Base-by-base conservation (phyloP, 805 yeast genomes). In the Lipomyces yamadae region DNA sequence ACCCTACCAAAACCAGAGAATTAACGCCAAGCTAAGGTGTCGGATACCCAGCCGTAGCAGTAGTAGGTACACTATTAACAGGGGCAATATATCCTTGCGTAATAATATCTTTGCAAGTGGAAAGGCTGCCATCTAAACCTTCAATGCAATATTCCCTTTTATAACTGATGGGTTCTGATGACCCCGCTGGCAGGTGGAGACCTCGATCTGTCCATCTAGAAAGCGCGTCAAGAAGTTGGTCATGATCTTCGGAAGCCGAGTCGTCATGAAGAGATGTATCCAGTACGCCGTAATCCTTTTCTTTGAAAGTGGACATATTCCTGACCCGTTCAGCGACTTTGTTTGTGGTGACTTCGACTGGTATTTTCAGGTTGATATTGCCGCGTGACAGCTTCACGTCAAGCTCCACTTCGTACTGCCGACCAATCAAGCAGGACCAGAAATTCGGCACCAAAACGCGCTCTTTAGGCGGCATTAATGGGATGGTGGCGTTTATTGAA, bases 321-420 rank as follows among this genome's bases (percentile, higher is more conserved):
- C 61, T 50, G 3, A 61, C 50, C 10, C 30, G 18, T 48, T 67
- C 68, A 2, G 67, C 67, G 52, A 61, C 32, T 11, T 60, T 61
- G 10, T 60, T 52, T 10, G 64, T 61, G 34, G 66, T 61, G 53
- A 67, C 45, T 15, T 67, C 68, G 33, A 67, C 61, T 5, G 68
- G 68, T 35, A 67, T 56, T 33, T 42, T 59, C 24, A 67, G 56
- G 11, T 33, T 18, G 3, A 62, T 18, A 3, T 59, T 29, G 6
- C 50, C 64, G 11, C 57, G 56, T 11, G 67, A 48, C n/a, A 67
- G 18, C 32, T 53, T 30, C 29, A 67, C 62, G 33, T 64, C 65
- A 13, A 65, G 50, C 30, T 65, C 68, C 4, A 62, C 66, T 29
- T 61, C 66, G 42, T 67, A 67, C 37, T 67, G 70, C 34, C 70